Evolutionary conservation across 2,329 filamentous ascomycete genomes (phyloP).

Genomic region (Lachnellula arida): DNA sequence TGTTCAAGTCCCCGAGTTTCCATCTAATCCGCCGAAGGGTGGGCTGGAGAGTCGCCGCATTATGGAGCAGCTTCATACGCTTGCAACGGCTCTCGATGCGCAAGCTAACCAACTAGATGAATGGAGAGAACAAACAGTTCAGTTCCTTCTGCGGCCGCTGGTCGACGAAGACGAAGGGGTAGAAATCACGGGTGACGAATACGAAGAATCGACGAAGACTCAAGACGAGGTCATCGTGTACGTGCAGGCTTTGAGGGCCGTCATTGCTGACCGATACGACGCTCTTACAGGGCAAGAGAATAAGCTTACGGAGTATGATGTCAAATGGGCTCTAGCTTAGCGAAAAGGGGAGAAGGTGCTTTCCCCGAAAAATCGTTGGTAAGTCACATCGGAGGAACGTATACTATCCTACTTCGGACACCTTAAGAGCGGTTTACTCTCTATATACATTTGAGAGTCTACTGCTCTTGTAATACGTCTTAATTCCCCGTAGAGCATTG

Average conservation of each 20-base stretch:
- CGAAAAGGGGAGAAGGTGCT: slow-evolving; percentile 61
- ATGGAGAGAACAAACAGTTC: slow-evolving; percentile 70
- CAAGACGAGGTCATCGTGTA: slow-evolving; percentile 90
- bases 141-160: slow-evolving; percentile 67
- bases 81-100: slow-evolving; percentile 63
- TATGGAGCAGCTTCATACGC: slow-evolving; percentile 59
- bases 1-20: slow-evolving; percentile 58
- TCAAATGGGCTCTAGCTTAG: slow-evolving; percentile 53
- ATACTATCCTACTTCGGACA: neutral
- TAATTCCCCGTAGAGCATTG: no score
- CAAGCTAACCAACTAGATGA: slow-evolving; percentile 68
- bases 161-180: slow-evolving; percentile 75
- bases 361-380: slow-evolving; percentile 51
- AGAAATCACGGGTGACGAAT: slow-evolving; percentile 84
- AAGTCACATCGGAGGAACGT: no score
- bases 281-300: slow-evolving; percentile 75
- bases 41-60: slow-evolving; percentile 71
- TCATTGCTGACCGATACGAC: slow-evolving; percentile 73
- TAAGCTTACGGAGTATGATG: slow-evolving; percentile 68
- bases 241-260: slow-evolving; percentile 69
- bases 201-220: slow-evolving; percentile 77
- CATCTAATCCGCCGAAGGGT: slow-evolving; percentile 44
- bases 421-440: neutral
- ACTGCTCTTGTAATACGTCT: no score
- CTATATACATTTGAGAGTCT: no score